Conservation (phyloP, 768 basidiomycete species). For the Lactifluus rugatus region DNA sequence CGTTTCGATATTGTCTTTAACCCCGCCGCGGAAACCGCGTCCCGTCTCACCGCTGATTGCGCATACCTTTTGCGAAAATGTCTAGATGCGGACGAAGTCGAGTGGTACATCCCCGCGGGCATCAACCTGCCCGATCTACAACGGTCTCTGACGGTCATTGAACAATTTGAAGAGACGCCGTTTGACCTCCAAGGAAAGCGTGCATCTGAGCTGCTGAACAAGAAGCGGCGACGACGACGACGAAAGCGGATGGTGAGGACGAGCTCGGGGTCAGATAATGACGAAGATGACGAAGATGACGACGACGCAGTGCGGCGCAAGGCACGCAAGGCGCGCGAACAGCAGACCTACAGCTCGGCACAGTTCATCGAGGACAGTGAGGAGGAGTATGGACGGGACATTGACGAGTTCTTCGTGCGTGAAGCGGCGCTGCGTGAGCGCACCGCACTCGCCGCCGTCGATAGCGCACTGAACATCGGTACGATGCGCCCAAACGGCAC, state of each 20-base stretch:
- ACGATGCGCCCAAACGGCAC: conserved; percentile 42
- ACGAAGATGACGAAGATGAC: conserved; percentile 23
- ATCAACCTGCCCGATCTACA: conserved; percentile 59
- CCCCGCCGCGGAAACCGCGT: conserved; percentile 8
- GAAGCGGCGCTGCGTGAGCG: conserved; percentile 56
- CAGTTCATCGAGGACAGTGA: conserved; percentile 92
- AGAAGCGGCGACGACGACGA: conserved; percentile 40
- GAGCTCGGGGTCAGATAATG: conserved; percentile 34
- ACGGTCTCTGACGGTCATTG: conserved; percentile 62
- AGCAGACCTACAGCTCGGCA: conserved; percentile 74
- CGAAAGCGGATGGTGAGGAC: conserved; percentile 42
- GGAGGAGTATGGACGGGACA: conserved; percentile 59
- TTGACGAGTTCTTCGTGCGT: conserved; percentile 71
- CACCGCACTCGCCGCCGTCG: conserved; percentile 32
- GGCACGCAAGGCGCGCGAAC: conserved; percentile 53
- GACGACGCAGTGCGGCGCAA: conserved; percentile 30
- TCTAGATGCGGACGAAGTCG: conserved; percentile 56
- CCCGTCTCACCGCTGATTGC: conserved; percentile 1
- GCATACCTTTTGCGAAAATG: not conserved
- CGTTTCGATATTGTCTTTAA: not conserved
- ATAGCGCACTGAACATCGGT: conserved; percentile 34
- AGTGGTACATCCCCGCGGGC: conserved; percentile 79
- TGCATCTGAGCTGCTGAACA: conserved; percentile 57
- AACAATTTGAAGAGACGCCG: conserved; percentile 74
- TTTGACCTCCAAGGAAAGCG: conserved; percentile 74